Evolutionary conservation across 164 flowering plant species (phyloP), one percentile per base, ranked within the genome.

Genomic region (Piper betle): DNA sequence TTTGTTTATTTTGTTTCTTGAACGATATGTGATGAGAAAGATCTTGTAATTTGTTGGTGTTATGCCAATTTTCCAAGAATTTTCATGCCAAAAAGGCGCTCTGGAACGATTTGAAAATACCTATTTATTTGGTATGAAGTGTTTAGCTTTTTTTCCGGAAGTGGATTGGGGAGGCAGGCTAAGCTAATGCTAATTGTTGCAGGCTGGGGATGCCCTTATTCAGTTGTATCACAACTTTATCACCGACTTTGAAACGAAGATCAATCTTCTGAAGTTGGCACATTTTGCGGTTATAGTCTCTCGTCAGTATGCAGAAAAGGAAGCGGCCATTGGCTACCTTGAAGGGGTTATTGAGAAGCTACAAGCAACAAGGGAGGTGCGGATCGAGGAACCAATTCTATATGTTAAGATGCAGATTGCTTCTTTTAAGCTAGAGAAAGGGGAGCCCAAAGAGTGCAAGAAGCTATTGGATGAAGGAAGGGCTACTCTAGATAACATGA

Each of bases 181-280:
- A n/a, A n/a, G n/a, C n/a, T n/a, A n/a, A n/a, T 68, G 8, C 57
- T 20, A 46, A 39, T 25, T 25, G 33, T 70, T 76, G 57, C 84
- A 93, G 99, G 91, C 84, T 62, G 97, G 97, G 41, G 97, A 93
- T 81, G 76, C 88, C 42, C 78, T 88, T n/a, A 90, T 93, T 60
- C 97, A 93, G 66, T 64, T 93, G 9, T 93, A 93, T 72, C 82
- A 90, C 58, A 86, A 93, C 72, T 93, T 93, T 77, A 88, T 93
- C 67, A 79, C 92, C 0, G 97, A 93, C 62, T 90, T 93, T 64
- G 97, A 93, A 86, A 90, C 94, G 3, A 93, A 93, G 72, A 84
- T 93, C 77, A 90, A 93, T 71, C 99, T 85, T 66, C 90, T 93
- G 64, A 93, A 93, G 84, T 92, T 93, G 75, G 94, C 96, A 40